A percentile compares a stretch with the other conserved stretches of the same genome.
These are phyloP conservation scores for Setaria viridis DNA, from an alignment of 202 grass and related monocot species.

Conservation along the genomic window DNA sequence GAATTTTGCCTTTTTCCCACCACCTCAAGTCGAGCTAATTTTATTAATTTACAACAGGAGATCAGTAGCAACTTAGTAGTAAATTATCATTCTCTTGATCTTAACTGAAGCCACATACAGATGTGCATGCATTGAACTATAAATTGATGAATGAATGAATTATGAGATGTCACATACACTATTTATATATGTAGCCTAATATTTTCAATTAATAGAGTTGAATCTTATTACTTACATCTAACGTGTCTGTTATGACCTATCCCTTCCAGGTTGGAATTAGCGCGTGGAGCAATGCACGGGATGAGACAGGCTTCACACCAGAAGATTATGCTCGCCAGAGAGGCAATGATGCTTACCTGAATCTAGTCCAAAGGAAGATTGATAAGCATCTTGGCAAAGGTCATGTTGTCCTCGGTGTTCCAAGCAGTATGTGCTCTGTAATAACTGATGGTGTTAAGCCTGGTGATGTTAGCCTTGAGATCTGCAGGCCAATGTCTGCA, in stretches of 20 bases:
- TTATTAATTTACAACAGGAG: constrained; percentile 11
- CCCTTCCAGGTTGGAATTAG: constrained; percentile 72
- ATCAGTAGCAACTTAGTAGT: not conserved
- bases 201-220: constrained; percentile 33
- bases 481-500: constrained; percentile 51
- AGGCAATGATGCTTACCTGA: constrained; percentile 65
- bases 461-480: constrained; percentile 57
- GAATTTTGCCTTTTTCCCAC: constrained; percentile 5
- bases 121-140: not conserved
- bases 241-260: not conserved
- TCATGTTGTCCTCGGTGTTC: constrained; percentile 72
- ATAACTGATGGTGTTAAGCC: constrained; percentile 50
- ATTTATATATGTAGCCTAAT: not conserved
- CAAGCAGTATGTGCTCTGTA: constrained; percentile 52
- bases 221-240: constrained; percentile 24
- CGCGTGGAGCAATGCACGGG: constrained; percentile 73
- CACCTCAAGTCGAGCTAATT: not conserved
- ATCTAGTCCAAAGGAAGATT: constrained; percentile 87
- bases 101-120: not conserved
- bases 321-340: constrained; percentile 79
- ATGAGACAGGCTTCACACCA: constrained; percentile 69
- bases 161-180: not conserved
- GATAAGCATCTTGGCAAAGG: constrained; percentile 62
- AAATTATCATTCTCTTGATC: constrained; percentile 5
- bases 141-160: not conserved